Evolutionary conservation across 257 asterid species (phyloP).

Genomic region (Cynanchum wilfordii): DNA sequence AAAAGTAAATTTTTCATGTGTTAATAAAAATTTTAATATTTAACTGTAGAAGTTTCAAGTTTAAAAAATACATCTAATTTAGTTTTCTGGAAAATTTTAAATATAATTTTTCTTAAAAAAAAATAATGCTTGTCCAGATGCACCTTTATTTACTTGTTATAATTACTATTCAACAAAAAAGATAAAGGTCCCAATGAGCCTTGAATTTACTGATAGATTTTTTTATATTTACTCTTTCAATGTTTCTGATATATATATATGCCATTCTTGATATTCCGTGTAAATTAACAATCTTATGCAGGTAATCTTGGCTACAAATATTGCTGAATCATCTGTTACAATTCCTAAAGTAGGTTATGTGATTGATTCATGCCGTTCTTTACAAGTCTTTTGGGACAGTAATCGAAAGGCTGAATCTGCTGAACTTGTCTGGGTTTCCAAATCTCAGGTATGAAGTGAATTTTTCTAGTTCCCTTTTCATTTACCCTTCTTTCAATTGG

Average conservation of each 20-base stretch:
- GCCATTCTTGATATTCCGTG: conserved; percentile 8
- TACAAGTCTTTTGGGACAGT: conserved; percentile 89
- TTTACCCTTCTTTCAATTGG: conserved; percentile 12
- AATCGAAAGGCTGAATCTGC: conserved; percentile 60
- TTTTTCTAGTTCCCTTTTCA: conserved; percentile 10
- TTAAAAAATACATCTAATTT: no score
- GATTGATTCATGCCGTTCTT: conserved; percentile 95
- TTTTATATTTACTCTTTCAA: not conserved
- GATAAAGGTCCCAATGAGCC: not conserved
- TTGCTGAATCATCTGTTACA: conserved; percentile 98
- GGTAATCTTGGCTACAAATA: conserved; percentile 95
- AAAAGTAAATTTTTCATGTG: not conserved
- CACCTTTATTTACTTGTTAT: no score
- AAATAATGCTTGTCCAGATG: no score
- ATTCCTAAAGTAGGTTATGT: conserved; percentile 96
- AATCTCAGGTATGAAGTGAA: conserved; percentile 68
- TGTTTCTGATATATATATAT: conserved; percentile 2
- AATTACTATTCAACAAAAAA: no score
- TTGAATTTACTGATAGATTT: not conserved
- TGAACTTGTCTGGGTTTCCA: conserved; percentile 93
- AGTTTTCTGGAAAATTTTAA: no score
- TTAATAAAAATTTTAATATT: no score
- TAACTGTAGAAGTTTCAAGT: no score
- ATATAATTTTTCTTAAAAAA: no score
- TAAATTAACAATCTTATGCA: conserved; percentile 25